Base-by-base conservation (phyloP, 495 filamentous ascomycete species). In the Aspergillus steynii region DNA sequence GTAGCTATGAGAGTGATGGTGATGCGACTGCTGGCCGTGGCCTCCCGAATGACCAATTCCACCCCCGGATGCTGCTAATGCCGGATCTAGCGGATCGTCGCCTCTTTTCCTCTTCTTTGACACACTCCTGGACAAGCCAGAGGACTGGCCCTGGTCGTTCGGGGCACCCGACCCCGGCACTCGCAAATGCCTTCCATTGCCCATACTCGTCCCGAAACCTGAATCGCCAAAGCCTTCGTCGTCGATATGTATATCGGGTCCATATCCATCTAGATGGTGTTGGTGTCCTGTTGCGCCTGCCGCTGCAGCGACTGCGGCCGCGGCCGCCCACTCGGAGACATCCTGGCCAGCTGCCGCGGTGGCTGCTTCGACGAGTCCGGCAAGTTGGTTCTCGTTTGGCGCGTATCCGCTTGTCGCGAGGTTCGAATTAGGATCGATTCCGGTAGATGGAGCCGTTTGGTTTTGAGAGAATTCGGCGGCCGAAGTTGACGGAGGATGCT, bases 91-190 rank as follows among this genome's bases (percentile, higher is more conserved):
- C 2, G 77, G 70, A 56, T 77, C 77, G 28, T 80, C 77, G 15
- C 71, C 73, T 55, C 78, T 64, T 62, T 81, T 81, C 8, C 78
- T 67, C 55, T 81, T 81, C 59, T 78, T 80, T 0, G 78, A 74
- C 10, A 67, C 76, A 2, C 72, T 65, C 28, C 78, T 64, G 27
- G 77, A 72, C 60, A 99, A 78, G 9, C 94, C 94, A 10, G 86
- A 68, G 4, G 92, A 87, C 67, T 96, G 92, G 34, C 90, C 80
- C 70, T 97, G 93, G 61, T 85, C 86, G 71, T 93, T 73, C 25
- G 57, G 56, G 26, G 60, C 61, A 4, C 53, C 47, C 12, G 72
- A 67, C 15, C 65, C 71, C 10, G 65, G 65, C 12, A 60, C 70
- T 50, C 74, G 68, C 46, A 74, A 53, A 42, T 42, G 37, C 37